A percentile compares a stretch with the other conserved stretches of the same genome.
Conservation (phyloP, 768 basidiomycete species). For the Filobasidium wieringae region DNA sequence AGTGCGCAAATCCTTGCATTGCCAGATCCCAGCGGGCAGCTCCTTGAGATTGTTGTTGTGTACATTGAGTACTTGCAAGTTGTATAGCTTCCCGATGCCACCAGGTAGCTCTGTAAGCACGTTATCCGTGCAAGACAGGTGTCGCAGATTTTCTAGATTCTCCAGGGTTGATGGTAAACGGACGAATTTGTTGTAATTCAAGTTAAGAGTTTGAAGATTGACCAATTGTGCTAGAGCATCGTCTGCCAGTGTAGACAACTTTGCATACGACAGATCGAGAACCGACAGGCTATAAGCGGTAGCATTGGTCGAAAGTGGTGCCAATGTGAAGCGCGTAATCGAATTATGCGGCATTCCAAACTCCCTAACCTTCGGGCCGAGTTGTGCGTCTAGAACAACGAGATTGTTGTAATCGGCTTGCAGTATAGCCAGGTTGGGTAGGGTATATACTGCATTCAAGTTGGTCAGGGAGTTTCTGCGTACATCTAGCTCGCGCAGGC, state of each 20-base stretch:
- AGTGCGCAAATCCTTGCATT: constrained; percentile 56
- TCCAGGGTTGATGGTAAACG: constrained; percentile 73
- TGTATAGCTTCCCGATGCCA: constrained; percentile 62
- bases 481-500: constrained; percentile 64
- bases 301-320: constrained; percentile 47
- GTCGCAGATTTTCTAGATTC: constrained; percentile 56
- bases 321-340: constrained; percentile 44
- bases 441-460: constrained; percentile 53
- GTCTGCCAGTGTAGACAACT: constrained; percentile 72
- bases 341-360: constrained; percentile 80
- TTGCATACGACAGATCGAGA: constrained; percentile 76
- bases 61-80: constrained; percentile 64
- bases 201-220: constrained; percentile 56
- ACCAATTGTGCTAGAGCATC: constrained; percentile 57
- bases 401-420: constrained; percentile 72
- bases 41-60: constrained; percentile 81
- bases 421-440: constrained; percentile 59
- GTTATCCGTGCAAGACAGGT: constrained; percentile 83
- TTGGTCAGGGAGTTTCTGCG: constrained; percentile 72
- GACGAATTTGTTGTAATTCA: constrained; percentile 79
- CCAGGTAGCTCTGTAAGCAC: constrained; percentile 62
- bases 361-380: constrained; percentile 54
- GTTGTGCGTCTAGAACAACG: constrained; percentile 63
- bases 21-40: constrained; percentile 69
- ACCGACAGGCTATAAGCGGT: constrained; percentile 53